phyloP scores from a whole-genome alignment of 1,139 yeast species.

The Suhomyces terraborum region DNA sequence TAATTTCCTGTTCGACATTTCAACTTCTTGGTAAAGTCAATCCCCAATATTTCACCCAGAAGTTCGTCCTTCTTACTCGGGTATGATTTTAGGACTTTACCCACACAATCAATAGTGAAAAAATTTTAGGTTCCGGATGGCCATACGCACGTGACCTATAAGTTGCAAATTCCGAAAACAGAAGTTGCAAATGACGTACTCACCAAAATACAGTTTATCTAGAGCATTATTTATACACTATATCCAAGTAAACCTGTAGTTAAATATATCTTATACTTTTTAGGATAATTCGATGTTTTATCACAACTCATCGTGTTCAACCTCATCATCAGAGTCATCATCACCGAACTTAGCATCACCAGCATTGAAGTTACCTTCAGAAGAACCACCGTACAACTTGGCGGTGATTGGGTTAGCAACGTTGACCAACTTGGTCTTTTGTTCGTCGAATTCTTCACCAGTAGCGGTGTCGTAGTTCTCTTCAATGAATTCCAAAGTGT shows the following conservation, averaged over 20 bases:
- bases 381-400: constrained; percentile 72
- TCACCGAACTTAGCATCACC: constrained; percentile 52
- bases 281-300: neutral
- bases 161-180: neutral
- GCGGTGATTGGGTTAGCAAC: constrained; percentile 92
- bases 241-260: constrained; percentile 3
- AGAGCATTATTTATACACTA: neutral
- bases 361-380: constrained; percentile 35
- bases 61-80: constrained; percentile 3
- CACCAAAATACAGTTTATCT: neutral
- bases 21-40: neutral
- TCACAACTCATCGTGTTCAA: constrained; percentile 58
- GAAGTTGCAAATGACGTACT: constrained; percentile 4
- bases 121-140: constrained; percentile 21
- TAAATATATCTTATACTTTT: constrained; percentile 2
- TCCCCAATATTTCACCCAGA: constrained; percentile 3
- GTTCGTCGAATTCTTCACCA: constrained; percentile 91
- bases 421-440: constrained; percentile 80
- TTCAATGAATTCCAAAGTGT: constrained; percentile 83
- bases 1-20: constrained; percentile 47
- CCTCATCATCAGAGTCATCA: constrained; percentile 65
- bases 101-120: constrained; percentile 11
- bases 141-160: constrained; percentile 13
- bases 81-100: constrained; percentile 1
- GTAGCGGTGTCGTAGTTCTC: constrained; percentile 88